Evolutionary conservation across 2,329 filamentous ascomycete species (phyloP), one percentile per base, ranked within the genome.

Genomic region (Pseudogymnoascus sp.): DNA sequence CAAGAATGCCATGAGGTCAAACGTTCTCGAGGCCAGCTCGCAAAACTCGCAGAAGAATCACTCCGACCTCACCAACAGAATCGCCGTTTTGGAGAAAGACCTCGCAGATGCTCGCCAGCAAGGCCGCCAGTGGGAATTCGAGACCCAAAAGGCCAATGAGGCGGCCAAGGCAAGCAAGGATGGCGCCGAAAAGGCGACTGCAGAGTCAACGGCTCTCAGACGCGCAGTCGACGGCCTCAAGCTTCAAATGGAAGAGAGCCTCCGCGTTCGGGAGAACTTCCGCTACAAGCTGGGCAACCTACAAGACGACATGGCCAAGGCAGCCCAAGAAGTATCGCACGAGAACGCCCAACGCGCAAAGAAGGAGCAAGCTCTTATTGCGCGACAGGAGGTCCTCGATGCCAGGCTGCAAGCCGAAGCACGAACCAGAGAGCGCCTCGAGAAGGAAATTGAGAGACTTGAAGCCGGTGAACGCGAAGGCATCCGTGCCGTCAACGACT

Each of bases 271-370:
- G 62, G 90, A 96, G 71, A 85, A 81, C 63, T 92, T 95, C 83
- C 87, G 91, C 66, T 79, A 80, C 71, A 96, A 94, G 74, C 89
- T 97, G 69, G 84, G 93, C 67, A 85, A 85, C 63, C 78, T 99
- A 38, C 92, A 97, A 74, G 84, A 91, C 65, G 91, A 97, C 67
- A 93, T 97, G 87, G 83, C 86, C 32, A 79, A 79, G 61, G 89
- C 91, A 57, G 87, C 90, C 60, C 84, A 85, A 54, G 88, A 96
- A 64, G 85, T 97, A 64, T 86, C 88, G 20, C 85, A 89, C 68
- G 92, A 97, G 70, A 93, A 92, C 70, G 85, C 88, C 30, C 81
- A 83, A 35, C 92, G 89, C 75, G 84, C 85, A 68, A 88, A 89
- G 75, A 88, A 88, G 71, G 90, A 95, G 71, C 85, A 90, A 66